Evolutionary conservation across 2,329 filamentous ascomycete genomes (phyloP).

Genomic region (Teratosphaeria destructans): DNA sequence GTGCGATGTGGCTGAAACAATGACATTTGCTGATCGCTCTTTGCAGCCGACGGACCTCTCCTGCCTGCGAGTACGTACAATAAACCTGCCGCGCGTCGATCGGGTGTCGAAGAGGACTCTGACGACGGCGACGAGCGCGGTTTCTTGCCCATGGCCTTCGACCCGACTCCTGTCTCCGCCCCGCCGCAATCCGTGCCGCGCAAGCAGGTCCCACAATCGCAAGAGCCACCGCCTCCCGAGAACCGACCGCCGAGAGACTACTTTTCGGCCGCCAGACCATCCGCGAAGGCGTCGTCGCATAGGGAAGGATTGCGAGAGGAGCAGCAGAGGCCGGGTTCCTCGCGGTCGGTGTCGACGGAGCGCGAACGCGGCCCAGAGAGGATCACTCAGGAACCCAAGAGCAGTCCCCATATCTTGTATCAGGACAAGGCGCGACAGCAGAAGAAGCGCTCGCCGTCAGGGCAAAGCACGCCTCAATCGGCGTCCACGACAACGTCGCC

Average conservation of each 20-base stretch:
- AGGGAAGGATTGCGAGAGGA: constrained; percentile 33
- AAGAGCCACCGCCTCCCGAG: constrained; percentile 20
- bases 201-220: constrained; percentile 14
- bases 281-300: constrained; percentile 22
- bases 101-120: constrained; percentile 48
- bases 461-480: constrained; percentile 16
- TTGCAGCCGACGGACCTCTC: constrained; percentile 47
- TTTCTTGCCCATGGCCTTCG: constrained; percentile 42
- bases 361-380: constrained; percentile 22
- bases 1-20: constrained; percentile 15
- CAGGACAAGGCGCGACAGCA: constrained; percentile 68
- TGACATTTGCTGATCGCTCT: neutral
- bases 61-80: constrained; percentile 69
- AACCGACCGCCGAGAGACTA: constrained; percentile 32
- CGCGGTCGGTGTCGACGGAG: constrained; percentile 37
- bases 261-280: constrained; percentile 28
- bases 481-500: constrained; percentile 20
- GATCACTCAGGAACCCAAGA: constrained; percentile 28
- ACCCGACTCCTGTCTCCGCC: constrained; percentile 33
- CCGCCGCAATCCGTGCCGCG: constrained; percentile 13
- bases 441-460: constrained; percentile 30
- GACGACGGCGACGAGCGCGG: constrained; percentile 48
- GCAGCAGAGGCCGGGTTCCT: constrained; percentile 25
- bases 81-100: constrained; percentile 57
- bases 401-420: constrained; percentile 80